Base-by-base conservation (phyloP, 495 filamentous ascomycete genomes). In the Trichocladium antarcticum region DNA sequence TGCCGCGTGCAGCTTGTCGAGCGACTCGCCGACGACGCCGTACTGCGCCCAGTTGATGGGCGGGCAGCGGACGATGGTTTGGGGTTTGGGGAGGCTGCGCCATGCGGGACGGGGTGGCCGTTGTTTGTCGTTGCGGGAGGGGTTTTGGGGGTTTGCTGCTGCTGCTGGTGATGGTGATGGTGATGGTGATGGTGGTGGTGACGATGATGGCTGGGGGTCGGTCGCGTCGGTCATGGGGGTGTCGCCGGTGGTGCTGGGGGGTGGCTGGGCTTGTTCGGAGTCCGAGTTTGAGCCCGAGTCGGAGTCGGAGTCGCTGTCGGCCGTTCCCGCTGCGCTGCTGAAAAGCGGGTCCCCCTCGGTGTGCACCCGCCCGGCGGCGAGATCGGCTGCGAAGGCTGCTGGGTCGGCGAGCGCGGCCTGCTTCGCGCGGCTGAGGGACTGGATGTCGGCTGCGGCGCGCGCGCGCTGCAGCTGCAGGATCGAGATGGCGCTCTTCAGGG, bases 31-130 rank as follows among this genome's bases (percentile, higher is more conserved):
- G 1, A 88, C 80, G 15, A 94, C 72, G 49, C 82, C 83, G 61
- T 95, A 95, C 60, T 93, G 87, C 6, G 78, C 77, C 89, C 89
- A 95, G 68, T 93, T 93, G 50, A 95, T 77, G 2, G 85, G 81
- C 20, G 89, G 89, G 69, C 79, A 84, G 29, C 88, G 82, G 8
- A 92, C 78, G 2, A 95, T 69, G 55, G 81, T 87, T 67, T 95
- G 89, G n/a, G 84, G 78, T 16, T 71, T 73, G 0, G 89, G 88
- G 1, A 95, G 74, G 17, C 65, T 70, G 15, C 57, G 42, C 66
- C 58, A 73, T 17, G 56, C 60, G 37, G 17, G n/a, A n/a, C n/a
- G n/a, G 31, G 31, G 31, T 32, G 7, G 31, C 3, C 20, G 41
- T 27, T 37, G 21, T 17, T 35, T 19, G 31, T 29, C 19, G 37